These are phyloP conservation scores for Phaeophleospora eucalypticola DNA, from an alignment of 2,329 filamentous ascomycete genomes.

Conservation along the genomic window DNA sequence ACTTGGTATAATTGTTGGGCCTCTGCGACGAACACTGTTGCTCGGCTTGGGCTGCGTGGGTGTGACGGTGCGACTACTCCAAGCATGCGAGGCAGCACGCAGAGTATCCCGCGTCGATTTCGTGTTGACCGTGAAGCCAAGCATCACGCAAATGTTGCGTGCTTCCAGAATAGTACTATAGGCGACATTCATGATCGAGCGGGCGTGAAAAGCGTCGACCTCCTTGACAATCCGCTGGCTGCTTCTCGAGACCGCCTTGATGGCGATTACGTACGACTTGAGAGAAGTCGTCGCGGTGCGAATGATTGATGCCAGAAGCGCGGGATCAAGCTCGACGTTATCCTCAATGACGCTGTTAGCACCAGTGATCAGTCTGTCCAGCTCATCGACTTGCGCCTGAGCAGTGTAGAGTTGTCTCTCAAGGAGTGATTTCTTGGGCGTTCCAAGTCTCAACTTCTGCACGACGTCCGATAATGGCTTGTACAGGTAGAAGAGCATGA, in stretches of 20 bases:
- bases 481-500: slow-evolving; percentile 28
- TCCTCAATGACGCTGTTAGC: slow-evolving; percentile 48
- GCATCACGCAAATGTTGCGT: slow-evolving; percentile 53
- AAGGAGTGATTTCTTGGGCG: slow-evolving; percentile 45
- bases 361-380: slow-evolving; percentile 46
- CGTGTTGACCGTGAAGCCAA: slow-evolving; percentile 42
- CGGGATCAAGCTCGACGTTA: slow-evolving; percentile 40
- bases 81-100: slow-evolving; percentile 29
- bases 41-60: slow-evolving; percentile 46
- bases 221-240: slow-evolving; percentile 51
- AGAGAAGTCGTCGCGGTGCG: slow-evolving; percentile 48
- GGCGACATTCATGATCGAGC: slow-evolving; percentile 56
- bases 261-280: slow-evolving; percentile 47
- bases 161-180: slow-evolving; percentile 57
- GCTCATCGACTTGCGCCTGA: slow-evolving; percentile 52
- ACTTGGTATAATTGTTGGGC: slow-evolving; percentile 50
- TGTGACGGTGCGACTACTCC: slow-evolving; percentile 36
- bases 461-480: slow-evolving; percentile 25
- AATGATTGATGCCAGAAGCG: slow-evolving; percentile 38
- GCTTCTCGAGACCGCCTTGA: slow-evolving; percentile 46
- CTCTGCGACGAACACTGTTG: slow-evolving; percentile 45
- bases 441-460: slow-evolving; percentile 44
- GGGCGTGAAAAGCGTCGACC: slow-evolving; percentile 54
- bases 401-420: slow-evolving; percentile 56
- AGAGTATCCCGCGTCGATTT: slow-evolving; percentile 20